Base-by-base conservation (phyloP, 345 rosid genomes). In the Salix brachista region DNA sequence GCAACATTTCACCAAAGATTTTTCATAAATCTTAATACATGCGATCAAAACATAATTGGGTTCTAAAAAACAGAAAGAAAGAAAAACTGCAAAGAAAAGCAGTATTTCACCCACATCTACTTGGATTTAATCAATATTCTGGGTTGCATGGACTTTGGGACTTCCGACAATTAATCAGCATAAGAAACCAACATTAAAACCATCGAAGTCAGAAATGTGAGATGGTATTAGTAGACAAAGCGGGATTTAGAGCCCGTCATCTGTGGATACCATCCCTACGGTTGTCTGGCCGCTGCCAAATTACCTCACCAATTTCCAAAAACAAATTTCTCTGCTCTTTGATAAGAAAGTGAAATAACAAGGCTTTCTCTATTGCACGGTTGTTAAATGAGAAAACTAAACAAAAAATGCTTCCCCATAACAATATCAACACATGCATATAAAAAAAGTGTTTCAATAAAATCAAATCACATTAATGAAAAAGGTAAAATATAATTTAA, bases 241-340 rank as follows among this genome's bases (percentile, higher is more conserved):
- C 80, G 81, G 85, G 82, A 80, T 75, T 14, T 26, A 54, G 67
- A 39, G 21, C 85, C 85, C 83, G 75, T 56, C 75, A 74, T 80
- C 92, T 85, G 90, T 85, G 92, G 92, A 85, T 80, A 69, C 80
- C 90, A 87, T 85, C 85, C 25, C 89, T 85, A 83, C 87, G 88
- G 92, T 89, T 89, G 92, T 87, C 90, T 87, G 90, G 86, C 90
- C 92, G 88, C 84, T 69, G 87, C 86, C 87, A 79, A n/a, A 80
- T 74, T 75, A 21, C 69, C 36, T 10, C 9, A 58, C 58, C 21
- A 54, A 9, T 17, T 44, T 66, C 48, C 34, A 48, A 67, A 16
- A 78, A 75, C 74, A 71, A 44, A 42, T 16, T 44, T 25, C 4
- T 64, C 69, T 69, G 73, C 69, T 39, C 50, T 34, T 34, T 7